phyloP scores from a whole-genome alignment of 345 rosid genomes.

The Excoecaria agallocha region DNA sequence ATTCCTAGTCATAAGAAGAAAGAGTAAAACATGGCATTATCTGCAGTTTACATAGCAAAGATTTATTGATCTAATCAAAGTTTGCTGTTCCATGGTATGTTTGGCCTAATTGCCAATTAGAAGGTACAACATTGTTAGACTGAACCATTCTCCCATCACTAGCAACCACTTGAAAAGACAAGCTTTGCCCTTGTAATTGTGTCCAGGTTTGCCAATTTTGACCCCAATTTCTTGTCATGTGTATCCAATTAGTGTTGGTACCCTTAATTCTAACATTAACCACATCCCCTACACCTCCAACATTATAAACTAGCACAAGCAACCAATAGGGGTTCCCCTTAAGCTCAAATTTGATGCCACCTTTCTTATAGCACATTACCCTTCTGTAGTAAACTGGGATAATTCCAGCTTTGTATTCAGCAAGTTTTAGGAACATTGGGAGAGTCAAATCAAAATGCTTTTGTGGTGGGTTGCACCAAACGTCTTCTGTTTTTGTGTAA shows the following conservation, averaged over 20 bases:
- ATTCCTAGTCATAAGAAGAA: no score
- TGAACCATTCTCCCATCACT: neutral
- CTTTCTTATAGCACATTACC: neutral
- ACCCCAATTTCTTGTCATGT: conserved; percentile 1
- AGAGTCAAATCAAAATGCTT: conserved; percentile 46
- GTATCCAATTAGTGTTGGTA: neutral
- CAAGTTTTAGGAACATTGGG: conserved; percentile 41
- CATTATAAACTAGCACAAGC: neutral
- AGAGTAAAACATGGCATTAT: no score
- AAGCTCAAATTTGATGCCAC: neutral
- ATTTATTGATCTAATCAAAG: neutral
- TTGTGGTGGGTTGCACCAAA: conserved; percentile 51
- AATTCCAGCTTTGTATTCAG: conserved; percentile 34
- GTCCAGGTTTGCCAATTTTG: neutral
- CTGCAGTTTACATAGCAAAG: neutral
- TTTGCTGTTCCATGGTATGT: neutral
- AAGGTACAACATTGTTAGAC: neutral
- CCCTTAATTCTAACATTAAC: conserved; percentile 4
- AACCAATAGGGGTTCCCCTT: neutral
- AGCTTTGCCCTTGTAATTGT: neutral
- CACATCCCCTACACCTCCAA: conserved; percentile 2
- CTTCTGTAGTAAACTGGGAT: conserved; percentile 38
- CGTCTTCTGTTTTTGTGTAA: neutral
- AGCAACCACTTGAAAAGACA: neutral
- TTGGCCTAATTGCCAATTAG: conserved; percentile 2